Evolutionary conservation across 345 rosid species (phyloP).

Genomic region (Eucalyptus cladocalyx): DNA sequence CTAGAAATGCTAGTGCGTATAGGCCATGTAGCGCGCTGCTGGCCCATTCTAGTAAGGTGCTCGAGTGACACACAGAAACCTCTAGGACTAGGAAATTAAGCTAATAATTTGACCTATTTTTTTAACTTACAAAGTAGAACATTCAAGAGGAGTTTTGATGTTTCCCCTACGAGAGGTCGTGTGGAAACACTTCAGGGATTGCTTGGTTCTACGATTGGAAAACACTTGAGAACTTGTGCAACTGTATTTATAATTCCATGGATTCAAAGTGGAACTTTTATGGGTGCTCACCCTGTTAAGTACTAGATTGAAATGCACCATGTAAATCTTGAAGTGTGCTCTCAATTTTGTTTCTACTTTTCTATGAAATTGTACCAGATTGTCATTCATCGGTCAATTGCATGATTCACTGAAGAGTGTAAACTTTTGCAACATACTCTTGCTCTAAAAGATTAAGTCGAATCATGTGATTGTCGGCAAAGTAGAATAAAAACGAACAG

Average conservation of each 20-base stretch:
- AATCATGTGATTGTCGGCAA: not conserved
- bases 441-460: not conserved
- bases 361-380: rapidly evolving
- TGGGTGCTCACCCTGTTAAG: not conserved
- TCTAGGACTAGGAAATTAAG: rapidly evolving
- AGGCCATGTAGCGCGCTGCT: rapidly evolving
- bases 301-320: rapidly evolving
- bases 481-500: not conserved
- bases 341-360: not conserved
- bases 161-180: no score
- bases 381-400: not conserved
- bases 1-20: not conserved
- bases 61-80: not conserved
- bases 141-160: not conserved
- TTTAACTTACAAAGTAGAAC: rapidly evolving
- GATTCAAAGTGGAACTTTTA: rapidly evolving
- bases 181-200: rapidly evolving
- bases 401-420: rapidly evolving
- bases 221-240: not conserved
- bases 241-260: no score
- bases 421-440: not conserved
- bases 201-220: rapidly evolving
- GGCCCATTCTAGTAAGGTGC: not conserved
- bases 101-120: not conserved
- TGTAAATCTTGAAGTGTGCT: not conserved